Evolutionary conservation across 2,329 filamentous ascomycete genomes (phyloP), one percentile per base, ranked within the genome.

Genomic region (Pseudonectria foliicola): DNA sequence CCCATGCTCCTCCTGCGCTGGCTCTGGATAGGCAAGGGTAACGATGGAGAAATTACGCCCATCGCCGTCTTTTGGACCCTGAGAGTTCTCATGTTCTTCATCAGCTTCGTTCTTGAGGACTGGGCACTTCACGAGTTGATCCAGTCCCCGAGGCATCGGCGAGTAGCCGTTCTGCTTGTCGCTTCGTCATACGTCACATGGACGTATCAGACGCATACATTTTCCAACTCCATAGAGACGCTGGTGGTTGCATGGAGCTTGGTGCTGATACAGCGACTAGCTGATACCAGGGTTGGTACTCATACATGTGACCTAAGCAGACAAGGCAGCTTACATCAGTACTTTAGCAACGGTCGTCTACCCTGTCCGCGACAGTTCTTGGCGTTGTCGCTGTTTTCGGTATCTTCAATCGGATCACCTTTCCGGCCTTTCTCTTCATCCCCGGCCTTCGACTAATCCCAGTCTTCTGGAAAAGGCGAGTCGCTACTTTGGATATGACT

Each of bases 191-290:
- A 96, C 63, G 90, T 95, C 49, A 98, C 92, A 31, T 98, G 92
- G 90, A 95, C 90, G 29, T 95, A 90, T 64, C 92, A 98, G 64
- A 92, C 87, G 13, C 92, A 98, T 63, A 96, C 92, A 10, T 96
- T 98, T 61, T 96, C 90, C 44, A 98, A 98, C 64, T 93, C 90
- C 42, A 75, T 96, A 47, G 92, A 98, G 67, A 96, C 92, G 3
- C 68, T 98, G 49, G 74, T 90, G 33, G 88, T 98, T 33, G 77
- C 86, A 35, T 98, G 92, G 92, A 89, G 85, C 54, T 65, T 98
- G 60, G 89, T 96, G 31, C 66, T 98, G 59, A 89, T 95, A 42
- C 80, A 85, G 60, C 81, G 90, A 56, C 92, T 96, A 48, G 70
- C 83, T 29, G 80, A 82, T 46, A 78, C 82, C 53, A 84, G 82